Percentiles rank a stretch among this genome's conserved stretches.
Evolutionary conservation across 1,139 yeast genomes (phyloP).

Genomic region (Suhomyces guaymorum): DNA sequence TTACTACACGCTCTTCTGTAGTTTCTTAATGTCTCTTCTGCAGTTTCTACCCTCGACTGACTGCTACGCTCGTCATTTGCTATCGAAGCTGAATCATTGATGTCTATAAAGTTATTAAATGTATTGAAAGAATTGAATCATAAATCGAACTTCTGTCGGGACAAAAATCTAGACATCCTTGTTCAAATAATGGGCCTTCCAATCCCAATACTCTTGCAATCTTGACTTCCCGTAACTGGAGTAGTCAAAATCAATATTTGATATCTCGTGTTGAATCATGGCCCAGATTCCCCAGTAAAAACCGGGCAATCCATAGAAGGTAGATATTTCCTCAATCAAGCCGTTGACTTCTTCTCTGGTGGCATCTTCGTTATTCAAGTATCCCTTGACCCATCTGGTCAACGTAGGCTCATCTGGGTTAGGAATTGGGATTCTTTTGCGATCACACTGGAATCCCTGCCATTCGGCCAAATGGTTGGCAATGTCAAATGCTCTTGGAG

Average conservation of each 20-base stretch:
- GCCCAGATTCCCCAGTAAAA: slow-evolving; percentile 90
- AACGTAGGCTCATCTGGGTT: slow-evolving; percentile 42
- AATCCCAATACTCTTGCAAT: slow-evolving; percentile 66
- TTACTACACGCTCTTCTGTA: too few species aligned
- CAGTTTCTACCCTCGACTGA: too few species aligned
- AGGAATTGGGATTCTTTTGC: slow-evolving; percentile 60
- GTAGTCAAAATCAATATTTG: slow-evolving; percentile 75
- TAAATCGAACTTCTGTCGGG: not conserved
- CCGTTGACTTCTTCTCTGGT: slow-evolving; percentile 24
- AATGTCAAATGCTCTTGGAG: slow-evolving; percentile 79
- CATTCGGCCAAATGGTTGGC: slow-evolving; percentile 88
- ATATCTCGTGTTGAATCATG: slow-evolving; percentile 68
- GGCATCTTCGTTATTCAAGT: slow-evolving; percentile 38
- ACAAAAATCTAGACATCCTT: not conserved
- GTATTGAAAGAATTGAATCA: slow-evolving; percentile 11
- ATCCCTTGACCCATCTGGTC: slow-evolving; percentile 56
- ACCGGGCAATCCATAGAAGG: slow-evolving; percentile 78
- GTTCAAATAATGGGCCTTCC: slow-evolving; percentile 47
- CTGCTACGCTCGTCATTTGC: too few species aligned
- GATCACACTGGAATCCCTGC: slow-evolving; percentile 80
- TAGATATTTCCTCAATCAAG: slow-evolving; percentile 55
- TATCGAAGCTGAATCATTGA: not conserved
- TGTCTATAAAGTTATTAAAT: slow-evolving; percentile 9
- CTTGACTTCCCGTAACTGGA: slow-evolving; percentile 59
- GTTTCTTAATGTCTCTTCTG: too few species aligned